Evolutionary conservation across 2,329 filamentous ascomycete species (phyloP).

Genomic region (Paracamarosporium sp.): DNA sequence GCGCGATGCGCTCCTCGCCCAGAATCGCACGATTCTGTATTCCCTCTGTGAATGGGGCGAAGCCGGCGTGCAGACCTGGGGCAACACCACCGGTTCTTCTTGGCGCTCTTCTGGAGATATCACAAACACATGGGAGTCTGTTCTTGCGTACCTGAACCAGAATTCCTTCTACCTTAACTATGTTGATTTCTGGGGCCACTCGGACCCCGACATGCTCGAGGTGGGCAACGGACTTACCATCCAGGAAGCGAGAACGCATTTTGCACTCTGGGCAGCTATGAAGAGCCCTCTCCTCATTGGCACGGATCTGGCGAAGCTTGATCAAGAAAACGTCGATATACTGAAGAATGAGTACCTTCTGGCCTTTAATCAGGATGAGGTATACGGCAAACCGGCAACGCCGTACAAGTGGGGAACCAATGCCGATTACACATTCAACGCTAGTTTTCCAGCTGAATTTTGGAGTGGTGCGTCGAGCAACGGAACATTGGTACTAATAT

Average conservation of each 20-base stretch:
- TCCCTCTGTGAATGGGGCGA: slow-evolving; percentile 45
- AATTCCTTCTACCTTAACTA: slow-evolving; percentile 27
- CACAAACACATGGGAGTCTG: slow-evolving; percentile 24
- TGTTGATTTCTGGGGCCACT: slow-evolving; percentile 30
- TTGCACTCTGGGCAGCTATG: slow-evolving; percentile 51
- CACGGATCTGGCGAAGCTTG: slow-evolving; percentile 45
- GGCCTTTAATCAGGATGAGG: slow-evolving; percentile 54
- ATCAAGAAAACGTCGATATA: slow-evolving; percentile 47
- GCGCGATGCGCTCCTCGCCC: slow-evolving; percentile 52
- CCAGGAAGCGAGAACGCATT: slow-evolving; percentile 42
- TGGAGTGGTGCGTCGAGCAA: slow-evolving; percentile 32
- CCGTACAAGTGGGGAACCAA: slow-evolving; percentile 58
- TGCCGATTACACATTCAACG: slow-evolving; percentile 58
- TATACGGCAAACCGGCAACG: slow-evolving; percentile 48
- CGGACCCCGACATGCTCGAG: slow-evolving; percentile 40
- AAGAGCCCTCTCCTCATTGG: slow-evolving; percentile 54
- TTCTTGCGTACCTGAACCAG: slow-evolving; percentile 29
- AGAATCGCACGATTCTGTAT: slow-evolving; percentile 45
- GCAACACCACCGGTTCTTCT: slow-evolving; percentile 36
- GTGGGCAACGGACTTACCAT: slow-evolving; percentile 47
- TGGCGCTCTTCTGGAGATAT: slow-evolving; percentile 41
- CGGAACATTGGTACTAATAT: slow-evolving; percentile 32
- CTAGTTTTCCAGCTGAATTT: slow-evolving; percentile 34
- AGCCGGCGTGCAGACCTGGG: slow-evolving; percentile 39
- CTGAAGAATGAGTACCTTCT: slow-evolving; percentile 51